phyloP scores from a whole-genome alignment of 1,284 basidiomycete genomes.

The Porphyrellus sp. region DNA sequence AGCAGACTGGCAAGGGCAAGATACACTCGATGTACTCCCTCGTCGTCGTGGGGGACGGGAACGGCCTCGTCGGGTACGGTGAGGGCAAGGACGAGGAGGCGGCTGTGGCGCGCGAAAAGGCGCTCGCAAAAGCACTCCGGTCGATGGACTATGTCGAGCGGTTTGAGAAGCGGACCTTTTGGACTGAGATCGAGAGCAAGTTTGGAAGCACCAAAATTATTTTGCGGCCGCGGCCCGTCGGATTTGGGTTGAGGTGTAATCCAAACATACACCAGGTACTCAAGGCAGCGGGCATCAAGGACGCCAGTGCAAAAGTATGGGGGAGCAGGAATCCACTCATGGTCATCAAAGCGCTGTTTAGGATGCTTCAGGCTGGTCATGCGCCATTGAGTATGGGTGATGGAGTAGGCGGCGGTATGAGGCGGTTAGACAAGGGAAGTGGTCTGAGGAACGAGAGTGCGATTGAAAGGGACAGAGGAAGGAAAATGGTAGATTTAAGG shows the following conservation, averaged over 20 bases:
- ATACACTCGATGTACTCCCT: conserved; percentile 65
- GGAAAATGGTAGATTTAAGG: conserved; percentile 61
- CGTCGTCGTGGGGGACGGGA: conserved; percentile 81
- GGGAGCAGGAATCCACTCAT: conserved; percentile 83
- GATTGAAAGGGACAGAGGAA: conserved; percentile 69
- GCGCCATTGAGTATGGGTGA: conserved; percentile 75
- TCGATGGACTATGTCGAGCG: conserved; percentile 85
- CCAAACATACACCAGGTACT: conserved; percentile 86
- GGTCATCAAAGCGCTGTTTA: conserved; percentile 49
- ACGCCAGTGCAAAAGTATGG: conserved; percentile 91
- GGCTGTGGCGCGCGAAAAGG: conserved; percentile 59
- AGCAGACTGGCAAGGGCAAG: conserved; percentile 87
- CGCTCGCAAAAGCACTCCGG: conserved; percentile 72
- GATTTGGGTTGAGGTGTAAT: conserved; percentile 90
- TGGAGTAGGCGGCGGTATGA: conserved; percentile 67
- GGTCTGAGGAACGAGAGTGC: conserved; percentile 64
- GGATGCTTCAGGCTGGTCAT: conserved; percentile 67
- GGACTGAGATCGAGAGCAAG: conserved; percentile 83
- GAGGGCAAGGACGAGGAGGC: conserved; percentile 76
- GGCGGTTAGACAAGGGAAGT: conserved; percentile 63
- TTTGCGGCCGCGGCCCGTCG: conserved; percentile 86
- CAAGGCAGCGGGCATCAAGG: conserved; percentile 91
- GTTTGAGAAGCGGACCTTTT: conserved; percentile 88
- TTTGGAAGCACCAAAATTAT: conserved; percentile 84
- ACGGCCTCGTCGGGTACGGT: conserved; percentile 88